phyloP scores from a whole-genome alignment of 179 eudicot genomes.

The Amaranthus tricolor region DNA sequence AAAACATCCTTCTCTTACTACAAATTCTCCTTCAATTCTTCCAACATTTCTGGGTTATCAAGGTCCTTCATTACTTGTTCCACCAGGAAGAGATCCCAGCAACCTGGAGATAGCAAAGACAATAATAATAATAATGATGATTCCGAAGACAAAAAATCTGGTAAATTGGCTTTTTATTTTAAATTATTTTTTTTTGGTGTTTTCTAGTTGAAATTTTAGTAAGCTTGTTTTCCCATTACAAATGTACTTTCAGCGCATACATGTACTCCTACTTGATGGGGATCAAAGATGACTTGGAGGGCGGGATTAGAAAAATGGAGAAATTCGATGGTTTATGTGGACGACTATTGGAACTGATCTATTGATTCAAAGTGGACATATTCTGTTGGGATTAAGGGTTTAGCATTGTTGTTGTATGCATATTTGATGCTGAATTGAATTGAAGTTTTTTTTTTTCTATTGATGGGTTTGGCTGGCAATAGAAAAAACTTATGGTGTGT shows the following conservation, averaged over 20 bases:
- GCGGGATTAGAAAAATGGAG: too few relatives aligned
- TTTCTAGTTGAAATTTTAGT: neutral
- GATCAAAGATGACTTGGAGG: too few relatives aligned
- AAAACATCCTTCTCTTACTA: slow-evolving; percentile 1
- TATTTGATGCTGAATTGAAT: neutral
- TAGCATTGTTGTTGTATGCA: neutral
- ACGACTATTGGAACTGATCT: too few relatives aligned
- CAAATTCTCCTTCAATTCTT: slow-evolving; percentile 4
- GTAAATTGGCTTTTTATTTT: neutral
- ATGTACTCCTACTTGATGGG: too few relatives aligned
- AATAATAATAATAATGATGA: slow-evolving; percentile 19
- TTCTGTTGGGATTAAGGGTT: neutral
- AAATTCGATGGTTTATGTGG: too few relatives aligned
- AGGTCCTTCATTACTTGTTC: slow-evolving; percentile 30
- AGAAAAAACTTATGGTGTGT: too few relatives aligned
- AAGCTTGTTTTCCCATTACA: neutral
- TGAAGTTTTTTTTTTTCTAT: neutral
- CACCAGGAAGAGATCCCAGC: slow-evolving; percentile 28
- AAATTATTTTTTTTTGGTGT: neutral
- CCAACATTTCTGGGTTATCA: slow-evolving; percentile 5
- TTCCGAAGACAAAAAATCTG: slow-evolving; percentile 24
- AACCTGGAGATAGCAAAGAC: slow-evolving; percentile 31
- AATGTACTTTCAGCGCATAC: neutral
- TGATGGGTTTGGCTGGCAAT: too few relatives aligned
- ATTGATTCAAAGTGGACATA: too few relatives aligned